phyloP scores from a whole-genome alignment of 208 protist species.

The Spongospora subterranea region DNA sequence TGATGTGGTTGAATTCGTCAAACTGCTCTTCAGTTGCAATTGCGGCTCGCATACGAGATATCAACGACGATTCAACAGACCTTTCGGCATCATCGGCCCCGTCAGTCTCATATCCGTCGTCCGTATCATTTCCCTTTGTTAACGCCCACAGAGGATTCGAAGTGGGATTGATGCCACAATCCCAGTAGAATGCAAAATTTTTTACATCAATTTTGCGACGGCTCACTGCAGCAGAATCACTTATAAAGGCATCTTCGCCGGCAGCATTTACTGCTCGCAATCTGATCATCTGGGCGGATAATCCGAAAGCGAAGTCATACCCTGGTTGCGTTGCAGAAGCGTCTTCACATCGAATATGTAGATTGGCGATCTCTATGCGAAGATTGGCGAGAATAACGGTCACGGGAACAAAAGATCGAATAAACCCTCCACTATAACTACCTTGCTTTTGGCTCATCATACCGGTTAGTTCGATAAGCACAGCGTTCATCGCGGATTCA shows the following conservation, averaged over 20 bases:
- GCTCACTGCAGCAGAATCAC: constrained; percentile 30
- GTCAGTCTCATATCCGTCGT: neutral
- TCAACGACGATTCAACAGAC: neutral
- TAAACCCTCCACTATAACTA: neutral
- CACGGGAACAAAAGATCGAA: constrained; percentile 2
- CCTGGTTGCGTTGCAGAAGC: constrained; percentile 33
- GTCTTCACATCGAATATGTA: constrained; percentile 40
- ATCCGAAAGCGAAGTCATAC: neutral
- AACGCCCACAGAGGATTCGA: constrained; percentile 12
- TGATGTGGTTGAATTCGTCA: neutral
- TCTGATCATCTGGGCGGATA: neutral
- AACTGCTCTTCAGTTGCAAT: constrained; percentile 15
- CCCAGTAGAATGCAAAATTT: constrained; percentile 46
- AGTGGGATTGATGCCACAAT: neutral
- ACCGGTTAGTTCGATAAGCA: neutral
- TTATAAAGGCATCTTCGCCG: neutral
- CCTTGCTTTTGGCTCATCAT: no score
- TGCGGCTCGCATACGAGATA: neutral
- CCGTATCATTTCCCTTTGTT: neutral
- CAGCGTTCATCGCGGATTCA: neutral
- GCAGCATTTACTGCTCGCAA: neutral
- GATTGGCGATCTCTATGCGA: neutral
- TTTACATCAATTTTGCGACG: neutral
- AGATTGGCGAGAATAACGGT: constrained; percentile 46
- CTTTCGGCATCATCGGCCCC: neutral